Conservation (phyloP, 2,329 filamentous ascomycete species). For the Huntiella savannae region DNA sequence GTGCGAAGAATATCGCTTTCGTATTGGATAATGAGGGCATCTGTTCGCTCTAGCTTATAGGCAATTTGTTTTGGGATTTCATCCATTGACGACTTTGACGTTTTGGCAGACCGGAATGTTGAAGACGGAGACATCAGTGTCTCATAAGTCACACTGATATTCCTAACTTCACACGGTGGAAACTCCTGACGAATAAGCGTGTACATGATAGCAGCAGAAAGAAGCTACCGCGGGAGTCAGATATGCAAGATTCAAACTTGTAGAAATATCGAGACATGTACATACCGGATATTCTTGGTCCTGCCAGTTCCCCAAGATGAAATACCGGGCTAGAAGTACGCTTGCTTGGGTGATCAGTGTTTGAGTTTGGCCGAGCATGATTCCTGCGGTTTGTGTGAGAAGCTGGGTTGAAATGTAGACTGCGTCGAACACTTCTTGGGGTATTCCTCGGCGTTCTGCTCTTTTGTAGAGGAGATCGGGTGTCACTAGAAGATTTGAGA, state of each 20-base stretch:
- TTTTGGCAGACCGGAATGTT: constrained; percentile 21
- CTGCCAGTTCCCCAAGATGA: constrained; percentile 41
- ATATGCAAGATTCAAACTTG: background rate
- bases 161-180: background rate
- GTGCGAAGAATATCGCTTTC: constrained; percentile 61
- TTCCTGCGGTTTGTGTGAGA: constrained; percentile 58
- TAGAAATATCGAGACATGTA: background rate
- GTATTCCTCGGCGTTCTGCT: constrained; percentile 36
- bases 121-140: constrained; percentile 53
- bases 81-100: constrained; percentile 13
- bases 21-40: constrained; percentile 45
- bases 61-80: background rate
- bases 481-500: constrained; percentile 55
- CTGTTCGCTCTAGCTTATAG: constrained; percentile 14
- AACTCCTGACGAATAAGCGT: constrained; percentile 7
- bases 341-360: constrained; percentile 73
- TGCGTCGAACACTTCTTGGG: constrained; percentile 49
- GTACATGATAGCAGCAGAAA: constrained; percentile 8
- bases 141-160: constrained; percentile 48
- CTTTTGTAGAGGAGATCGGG: constrained; percentile 46
- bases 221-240: constrained; percentile 1
- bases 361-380: constrained; percentile 69
- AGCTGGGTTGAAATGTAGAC: constrained; percentile 53
- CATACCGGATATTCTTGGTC: constrained; percentile 37
- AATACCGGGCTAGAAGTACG: constrained; percentile 65